Base-by-base conservation (phyloP, 352 stramenopile genomes). In the Globisporangium okanoganense region DNA sequence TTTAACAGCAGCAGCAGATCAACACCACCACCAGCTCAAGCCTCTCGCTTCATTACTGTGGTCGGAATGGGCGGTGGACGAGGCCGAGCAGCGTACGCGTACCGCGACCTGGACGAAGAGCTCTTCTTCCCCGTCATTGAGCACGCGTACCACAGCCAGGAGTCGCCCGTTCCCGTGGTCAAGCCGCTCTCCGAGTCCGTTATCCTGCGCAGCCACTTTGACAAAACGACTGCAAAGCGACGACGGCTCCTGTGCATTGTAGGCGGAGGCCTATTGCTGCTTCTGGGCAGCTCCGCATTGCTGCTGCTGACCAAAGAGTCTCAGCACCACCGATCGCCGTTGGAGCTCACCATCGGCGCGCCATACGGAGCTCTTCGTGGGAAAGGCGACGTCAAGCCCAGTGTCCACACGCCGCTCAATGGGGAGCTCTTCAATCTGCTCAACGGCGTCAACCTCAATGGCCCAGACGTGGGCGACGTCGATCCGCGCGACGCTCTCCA, bases 71-170 rank as follows among this genome's bases (percentile, higher is more conserved):
- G 58, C 29, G 57, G 38, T 2, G 40, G 50, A 47, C 51, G 60
- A 45, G 51, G 53, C 13, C 53, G 60, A 43, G 33, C 50, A 47
- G 38, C 51, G 33, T 65, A 49, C 51, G 60, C 60, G 41, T 65
- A 65, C 35, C 60, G 51, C 29, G 60, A 65, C 22, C 44, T 65
- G 51, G 60, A 65, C 35, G 60, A 65, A 43, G 50, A 65, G 22
- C 18, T 58, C 20, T 53, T 50, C 40, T 65, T 49, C 51, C 60
- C 60, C 18, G 31, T 27, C 31, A n/a, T 54, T 7, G 60, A 65
- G 3, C 51, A 54, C 44, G 51, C 35, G 2, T 65, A 65, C 22
- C 60, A 65, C 41, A 61, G 60, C 35, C 60, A 65, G 13, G 44
- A 53, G 60, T 65, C 60, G 18, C 60, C 60, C 5, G 18, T 55